Base-by-base conservation (phyloP, 2,329 filamentous ascomycete species). In the Sclerotinia glacialis region DNA sequence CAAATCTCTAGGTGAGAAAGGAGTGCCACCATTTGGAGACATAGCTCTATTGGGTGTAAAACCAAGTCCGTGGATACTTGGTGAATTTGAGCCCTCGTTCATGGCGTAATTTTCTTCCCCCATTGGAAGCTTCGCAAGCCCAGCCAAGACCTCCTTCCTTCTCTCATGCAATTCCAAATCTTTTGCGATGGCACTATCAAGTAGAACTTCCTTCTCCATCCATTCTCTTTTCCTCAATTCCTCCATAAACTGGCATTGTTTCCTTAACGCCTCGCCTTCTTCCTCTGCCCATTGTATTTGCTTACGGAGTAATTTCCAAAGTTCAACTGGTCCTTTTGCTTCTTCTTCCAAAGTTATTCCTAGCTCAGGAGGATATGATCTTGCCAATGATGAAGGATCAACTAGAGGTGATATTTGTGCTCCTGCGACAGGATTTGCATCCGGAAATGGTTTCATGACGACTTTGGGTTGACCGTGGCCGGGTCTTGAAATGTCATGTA, bases 181-280 rank as follows among this genome's bases (percentile, higher is more conserved):
- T 73, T 81, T 83, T 73, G 83, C 78, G 71, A 92, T 83, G 42
- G 89, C 83, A 74, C 92, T 91, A 67, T 91, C 86, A n/a, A 95
- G 78, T 23, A 94, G 78, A 40, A 91, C 83, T 78, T 95, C 91
- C 78, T 94, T 94, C 78, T 91, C 87, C 18, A 86, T 80, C 91
- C 91, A 95, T 75, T 92, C 90, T 69, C 86, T 83, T 76, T 86
- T 86, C 77, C 89, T 88, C 16, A 82, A 74, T 46, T 85, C 84
- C 76, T 94, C 90, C 77, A 89, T 83, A 53, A 80, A 79, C 70
- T 88, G 86, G 71, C 87, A 86, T 76, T 93, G 88, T 65, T 80
- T 81, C 72, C 83, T 84, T 61, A 95, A 80, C 49, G 81, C 78
- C 63, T 90, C 86, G 67, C 82, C 81, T 62, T 93, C 88, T 68